Conservation (phyloP, 2,329 filamentous ascomycete genomes). For the Pseudogymnoascus sp. region DNA sequence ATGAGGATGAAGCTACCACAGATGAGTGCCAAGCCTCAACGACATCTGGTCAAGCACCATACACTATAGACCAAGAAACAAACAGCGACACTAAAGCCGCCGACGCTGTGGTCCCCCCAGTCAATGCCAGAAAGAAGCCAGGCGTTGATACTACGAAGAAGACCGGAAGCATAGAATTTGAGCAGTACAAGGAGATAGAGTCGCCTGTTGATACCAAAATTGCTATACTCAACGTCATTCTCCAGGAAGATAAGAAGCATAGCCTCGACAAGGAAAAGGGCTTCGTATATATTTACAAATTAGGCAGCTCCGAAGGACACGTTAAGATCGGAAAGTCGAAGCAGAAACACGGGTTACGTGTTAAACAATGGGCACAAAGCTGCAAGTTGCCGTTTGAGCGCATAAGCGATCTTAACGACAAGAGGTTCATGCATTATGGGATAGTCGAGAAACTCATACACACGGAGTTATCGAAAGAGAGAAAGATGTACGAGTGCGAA, state of each 20-base stretch:
- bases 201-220: background rate
- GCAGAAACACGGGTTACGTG: background rate
- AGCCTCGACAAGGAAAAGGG: background rate
- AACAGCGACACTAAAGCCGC: background rate
- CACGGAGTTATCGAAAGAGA: conserved; percentile 1
- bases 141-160: background rate
- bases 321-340: conserved; percentile 13
- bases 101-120: background rate
- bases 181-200: background rate
- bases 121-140: background rate
- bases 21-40: background rate
- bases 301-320: background rate
- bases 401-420: conserved; percentile 8
- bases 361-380: background rate
- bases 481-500: conserved; percentile 6
- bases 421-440: conserved; percentile 5
- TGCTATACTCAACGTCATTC: background rate
- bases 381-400: conserved; percentile 9
- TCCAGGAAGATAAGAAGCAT: background rate
- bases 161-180: background rate
- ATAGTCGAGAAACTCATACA: conserved; percentile 11
- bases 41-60: background rate
- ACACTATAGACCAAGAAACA: background rate
- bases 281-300: conserved; percentile 11
- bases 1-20: background rate